A percentile compares a stretch with the other conserved stretches of the same genome.
Evolutionary conservation across 1,284 basidiomycete genomes (phyloP).

Genomic region (Vanrija humicola): DNA sequence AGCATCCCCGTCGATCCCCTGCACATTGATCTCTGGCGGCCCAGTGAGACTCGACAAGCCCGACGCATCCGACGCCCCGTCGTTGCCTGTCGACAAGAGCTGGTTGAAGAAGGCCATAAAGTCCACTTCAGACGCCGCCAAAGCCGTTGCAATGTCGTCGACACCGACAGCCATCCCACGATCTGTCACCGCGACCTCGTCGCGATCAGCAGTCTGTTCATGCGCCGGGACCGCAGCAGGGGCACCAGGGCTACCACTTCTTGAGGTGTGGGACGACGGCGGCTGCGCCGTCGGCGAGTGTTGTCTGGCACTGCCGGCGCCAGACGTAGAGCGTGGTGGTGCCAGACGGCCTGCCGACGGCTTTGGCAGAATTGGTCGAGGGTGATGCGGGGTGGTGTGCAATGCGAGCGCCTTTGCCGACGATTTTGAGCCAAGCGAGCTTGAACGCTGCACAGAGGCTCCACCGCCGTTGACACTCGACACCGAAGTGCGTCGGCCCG

Average conservation of each 20-base stretch:
- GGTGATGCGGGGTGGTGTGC: slow-evolving; percentile 23
- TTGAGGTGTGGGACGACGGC: slow-evolving; percentile 15
- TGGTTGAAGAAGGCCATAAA: slow-evolving; percentile 26
- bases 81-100: slow-evolving; percentile 3
- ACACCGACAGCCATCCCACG: slow-evolving; percentile 15
- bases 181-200: neutral
- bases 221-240: neutral
- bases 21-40: no score
- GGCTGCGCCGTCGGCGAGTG: slow-evolving; percentile 12
- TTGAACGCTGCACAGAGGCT: slow-evolving; percentile 16
- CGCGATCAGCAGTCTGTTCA: neutral
- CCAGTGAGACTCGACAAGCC: neutral
- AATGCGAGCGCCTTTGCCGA: slow-evolving; percentile 33
- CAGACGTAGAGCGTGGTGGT: slow-evolving; percentile 5
- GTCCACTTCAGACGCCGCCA: slow-evolving; percentile 19
- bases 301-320: slow-evolving; percentile 5
- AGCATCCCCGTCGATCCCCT: no score
- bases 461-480: slow-evolving; percentile 5
- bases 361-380: slow-evolving; percentile 35
- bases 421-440: slow-evolving; percentile 28
- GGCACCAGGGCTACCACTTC: slow-evolving; percentile 7
- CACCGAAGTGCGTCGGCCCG: slow-evolving; percentile 27
- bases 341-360: slow-evolving; percentile 7
- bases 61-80: neutral
- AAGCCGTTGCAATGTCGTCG: slow-evolving; percentile 15